Base-by-base conservation (phyloP, 2,329 filamentous ascomycete species). In the Fusarium verrucosum region DNA sequence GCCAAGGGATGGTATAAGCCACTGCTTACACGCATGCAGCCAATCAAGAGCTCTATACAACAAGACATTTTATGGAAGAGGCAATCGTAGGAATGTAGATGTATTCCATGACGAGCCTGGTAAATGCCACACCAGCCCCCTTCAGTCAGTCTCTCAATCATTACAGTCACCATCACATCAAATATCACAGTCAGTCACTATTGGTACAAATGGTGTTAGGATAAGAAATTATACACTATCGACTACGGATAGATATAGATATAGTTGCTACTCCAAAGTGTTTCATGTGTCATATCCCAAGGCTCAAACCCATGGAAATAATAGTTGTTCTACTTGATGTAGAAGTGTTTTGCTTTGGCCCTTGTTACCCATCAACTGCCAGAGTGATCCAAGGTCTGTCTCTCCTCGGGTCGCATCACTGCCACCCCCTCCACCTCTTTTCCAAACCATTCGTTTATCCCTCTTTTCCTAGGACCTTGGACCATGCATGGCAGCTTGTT, bases 211-310 rank as follows among this genome's bases (percentile, higher is more conserved):
- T 56, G 22, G 33, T 60, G 51, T 23, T 49, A 46, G 58, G 58
- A 66, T 72, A 68, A 72, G 61, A 73, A 73, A 76, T 76, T 76
- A 76, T 75, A 75, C 74, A 76, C 73, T 75, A 75, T 74, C 70
- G 54, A 75, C 74, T 75, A 73, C 67, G 74, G 70, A 70, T 69
- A 70, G 66, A 68, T 65, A 66, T 64, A 66, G 57, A 44, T 46
- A 44, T 46, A 36, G 54, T 70, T 74, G 70, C 71, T 74, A 72
- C 69, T 70, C 65, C 67, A 69, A 60, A 60, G 61, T 69, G 61
- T 55, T 55, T 59, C 53, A 65, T 49, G 59, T 63, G 49, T 58
- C 61, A 54, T 65, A 51, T 71, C 62, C 62, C 59, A 62, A 68
- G 61, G 54, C 56, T 65, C 55, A 53, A 65, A 55, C 68, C 65